phyloP scores from a whole-genome alignment of 257 asterid genomes.

The Ajuga chamaepitys region DNA sequence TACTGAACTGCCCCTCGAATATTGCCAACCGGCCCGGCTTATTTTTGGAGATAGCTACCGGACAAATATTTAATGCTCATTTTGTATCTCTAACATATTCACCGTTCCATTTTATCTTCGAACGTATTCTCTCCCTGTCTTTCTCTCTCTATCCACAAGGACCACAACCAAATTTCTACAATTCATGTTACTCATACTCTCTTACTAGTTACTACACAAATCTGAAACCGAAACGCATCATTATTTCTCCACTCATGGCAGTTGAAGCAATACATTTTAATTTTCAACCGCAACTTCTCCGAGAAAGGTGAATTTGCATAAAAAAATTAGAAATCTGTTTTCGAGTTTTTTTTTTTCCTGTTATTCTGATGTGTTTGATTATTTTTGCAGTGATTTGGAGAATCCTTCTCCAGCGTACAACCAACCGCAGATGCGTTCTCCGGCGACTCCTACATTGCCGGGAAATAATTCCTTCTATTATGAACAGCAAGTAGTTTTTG shows the following conservation, averaged over 20 bases:
- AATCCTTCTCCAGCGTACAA: slow-evolving; percentile 11
- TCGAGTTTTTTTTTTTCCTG: too few relatives aligned
- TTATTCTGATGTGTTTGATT: background rate
- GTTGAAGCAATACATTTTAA: slow-evolving; percentile 57
- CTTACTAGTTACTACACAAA: too few relatives aligned
- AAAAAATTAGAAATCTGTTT: too few relatives aligned
- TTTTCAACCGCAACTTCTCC: slow-evolving; percentile 32
- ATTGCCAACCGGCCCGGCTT: too few relatives aligned
- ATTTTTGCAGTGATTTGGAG: slow-evolving; percentile 29
- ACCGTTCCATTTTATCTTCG: too few relatives aligned
- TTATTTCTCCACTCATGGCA: slow-evolving; percentile 32
- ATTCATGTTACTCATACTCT: slow-evolving; percentile 23
- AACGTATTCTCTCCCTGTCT: slow-evolving; percentile 19
- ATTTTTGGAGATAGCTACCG: background rate
- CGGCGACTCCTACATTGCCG: slow-evolving; percentile 28
- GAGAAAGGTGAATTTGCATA: slow-evolving; percentile 23
- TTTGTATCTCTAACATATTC: slow-evolving; percentile 5
- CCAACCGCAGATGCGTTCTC: slow-evolving; percentile 26
- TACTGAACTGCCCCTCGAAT: background rate
- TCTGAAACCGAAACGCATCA: too few relatives aligned
- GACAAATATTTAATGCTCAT: slow-evolving; percentile 18
- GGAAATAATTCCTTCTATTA: slow-evolving; percentile 22
- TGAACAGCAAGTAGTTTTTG: slow-evolving; percentile 26
- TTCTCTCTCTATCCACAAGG: too few relatives aligned
- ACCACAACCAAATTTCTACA: slow-evolving; percentile 12